phyloP scores from a whole-genome alignment of 2,329 filamentous ascomycete species.

The Lasiodiplodia sp. region DNA sequence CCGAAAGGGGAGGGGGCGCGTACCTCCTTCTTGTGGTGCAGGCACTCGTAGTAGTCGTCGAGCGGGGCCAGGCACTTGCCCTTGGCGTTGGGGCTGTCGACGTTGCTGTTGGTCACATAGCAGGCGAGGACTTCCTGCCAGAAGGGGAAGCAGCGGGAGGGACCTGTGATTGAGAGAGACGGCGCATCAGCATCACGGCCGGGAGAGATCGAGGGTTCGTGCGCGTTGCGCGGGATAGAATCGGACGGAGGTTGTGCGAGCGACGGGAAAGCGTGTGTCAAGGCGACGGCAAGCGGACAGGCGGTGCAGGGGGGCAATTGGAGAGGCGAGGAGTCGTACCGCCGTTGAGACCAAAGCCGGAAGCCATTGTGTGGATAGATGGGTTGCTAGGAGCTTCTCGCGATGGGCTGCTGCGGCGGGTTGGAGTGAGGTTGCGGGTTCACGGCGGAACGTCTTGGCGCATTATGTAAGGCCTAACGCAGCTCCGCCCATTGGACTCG shows the following conservation, averaged over 20 bases:
- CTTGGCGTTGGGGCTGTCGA: slow-evolving; percentile 88
- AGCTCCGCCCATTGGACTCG: slow-evolving; percentile 15
- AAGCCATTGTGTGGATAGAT: slow-evolving; percentile 67
- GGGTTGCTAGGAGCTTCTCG: slow-evolving; percentile 15
- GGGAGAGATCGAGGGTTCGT: slow-evolving; percentile 2
- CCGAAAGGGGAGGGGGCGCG: slow-evolving; percentile 39
- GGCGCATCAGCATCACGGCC: slow-evolving; percentile 8
- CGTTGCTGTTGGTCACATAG: slow-evolving; percentile 89
- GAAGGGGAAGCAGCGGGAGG: slow-evolving; percentile 93
- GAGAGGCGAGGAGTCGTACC: slow-evolving; percentile 61
- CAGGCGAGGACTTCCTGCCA: slow-evolving; percentile 99
- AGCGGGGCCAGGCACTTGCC: slow-evolving; percentile 84
- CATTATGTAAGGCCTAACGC: slow-evolving; percentile 18
- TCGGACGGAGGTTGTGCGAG: slow-evolving; percentile 28
- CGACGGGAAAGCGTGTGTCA: slow-evolving; percentile 31
- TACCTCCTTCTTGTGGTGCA: slow-evolving; percentile 99
- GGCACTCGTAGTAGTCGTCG: slow-evolving; percentile 98
- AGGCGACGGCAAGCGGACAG: slow-evolving; percentile 1
- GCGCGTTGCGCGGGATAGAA: not conserved
- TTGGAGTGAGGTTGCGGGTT: slow-evolving; percentile 24
- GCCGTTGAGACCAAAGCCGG: slow-evolving; percentile 81
- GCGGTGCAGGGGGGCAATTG: slow-evolving; percentile 7
- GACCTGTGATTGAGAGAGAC: slow-evolving; percentile 55
- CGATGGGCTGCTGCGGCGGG: slow-evolving; percentile 12
- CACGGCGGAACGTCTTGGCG: slow-evolving; percentile 22